Evolutionary conservation across 2,329 filamentous ascomycete genomes (phyloP).

Genomic region (Colletotrichum phormii): DNA sequence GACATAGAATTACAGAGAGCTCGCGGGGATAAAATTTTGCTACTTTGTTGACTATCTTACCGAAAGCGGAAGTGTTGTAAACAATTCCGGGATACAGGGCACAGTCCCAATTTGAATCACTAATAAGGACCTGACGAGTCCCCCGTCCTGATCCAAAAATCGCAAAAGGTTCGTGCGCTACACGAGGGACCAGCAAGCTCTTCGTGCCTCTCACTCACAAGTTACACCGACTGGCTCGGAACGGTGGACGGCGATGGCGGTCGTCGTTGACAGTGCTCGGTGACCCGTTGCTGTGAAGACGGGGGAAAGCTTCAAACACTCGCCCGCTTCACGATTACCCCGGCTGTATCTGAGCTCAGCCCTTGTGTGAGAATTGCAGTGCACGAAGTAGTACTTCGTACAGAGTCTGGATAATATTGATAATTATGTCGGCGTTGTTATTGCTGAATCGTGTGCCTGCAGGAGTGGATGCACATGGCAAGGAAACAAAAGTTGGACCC

Average conservation of each 20-base stretch:
- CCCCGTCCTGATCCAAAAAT: background rate
- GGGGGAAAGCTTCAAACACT: conserved; percentile 12
- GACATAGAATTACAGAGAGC: no score
- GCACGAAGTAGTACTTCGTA: no score
- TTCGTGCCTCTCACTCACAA: background rate
- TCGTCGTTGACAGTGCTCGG: conserved; percentile 18
- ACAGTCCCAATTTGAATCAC: background rate
- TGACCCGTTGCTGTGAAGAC: conserved; percentile 24
- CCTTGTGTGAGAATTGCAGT: background rate
- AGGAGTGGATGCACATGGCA: background rate
- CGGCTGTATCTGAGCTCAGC: background rate
- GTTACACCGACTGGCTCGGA: background rate
- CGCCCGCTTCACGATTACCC: conserved; percentile 12
- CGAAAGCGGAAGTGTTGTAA: background rate
- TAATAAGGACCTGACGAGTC: background rate
- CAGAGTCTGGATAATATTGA: background rate
- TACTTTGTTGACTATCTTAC: background rate
- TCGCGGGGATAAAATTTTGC: background rate
- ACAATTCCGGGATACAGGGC: background rate
- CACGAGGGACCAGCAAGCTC: background rate
- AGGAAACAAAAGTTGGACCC: conserved; percentile 12
- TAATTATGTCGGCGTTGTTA: background rate
- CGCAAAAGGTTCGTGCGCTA: background rate
- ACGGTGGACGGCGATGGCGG: background rate
- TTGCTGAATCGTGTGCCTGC: background rate